These are phyloP conservation scores for Melocanna baccifera DNA, from an alignment of 176 grass and related monocot species.

Conservation along the genomic window DNA sequence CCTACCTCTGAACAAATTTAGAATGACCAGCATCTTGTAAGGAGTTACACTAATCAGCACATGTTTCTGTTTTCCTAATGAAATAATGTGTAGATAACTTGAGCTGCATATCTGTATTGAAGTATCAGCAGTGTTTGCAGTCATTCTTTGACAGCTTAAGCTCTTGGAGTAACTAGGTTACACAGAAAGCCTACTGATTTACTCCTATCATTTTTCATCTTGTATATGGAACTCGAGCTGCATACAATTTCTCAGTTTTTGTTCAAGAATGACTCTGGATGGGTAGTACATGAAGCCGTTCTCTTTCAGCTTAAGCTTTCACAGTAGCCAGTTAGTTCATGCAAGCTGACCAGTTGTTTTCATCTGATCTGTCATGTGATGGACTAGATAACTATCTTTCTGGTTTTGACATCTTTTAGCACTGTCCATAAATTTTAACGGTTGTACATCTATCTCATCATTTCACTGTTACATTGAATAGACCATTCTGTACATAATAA, in stretches of 20 bases:
- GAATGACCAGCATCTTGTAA: conserved; percentile 27
- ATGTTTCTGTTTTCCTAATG: conserved; percentile 14
- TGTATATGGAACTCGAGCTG: conserved; percentile 3
- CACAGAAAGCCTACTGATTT: background rate
- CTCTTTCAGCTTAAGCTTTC: conserved; percentile 16
- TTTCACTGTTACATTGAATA: conserved; percentile 3
- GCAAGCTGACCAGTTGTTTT: conserved; percentile 38
- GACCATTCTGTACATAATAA: conserved; percentile 9
- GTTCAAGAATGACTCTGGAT: background rate
- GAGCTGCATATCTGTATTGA: background rate
- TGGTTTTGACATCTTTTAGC: background rate
- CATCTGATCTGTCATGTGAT: conserved; percentile 1
- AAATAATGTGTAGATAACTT: conserved; percentile 1
- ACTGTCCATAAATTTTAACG: background rate
- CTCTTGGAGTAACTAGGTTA: conserved; percentile 4
- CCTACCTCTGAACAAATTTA: conserved; percentile 41
- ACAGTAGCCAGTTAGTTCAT: background rate
- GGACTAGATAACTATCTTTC: background rate
- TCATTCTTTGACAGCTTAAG: conserved; percentile 22
- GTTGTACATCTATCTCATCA: background rate
- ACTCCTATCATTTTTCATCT: background rate
- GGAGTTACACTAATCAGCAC: background rate
- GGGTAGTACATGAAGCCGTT: background rate
- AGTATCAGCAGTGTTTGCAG: background rate
- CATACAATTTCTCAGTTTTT: background rate